Base-by-base conservation (phyloP, 495 filamentous ascomycete genomes). In the Penicillium canariense region DNA sequence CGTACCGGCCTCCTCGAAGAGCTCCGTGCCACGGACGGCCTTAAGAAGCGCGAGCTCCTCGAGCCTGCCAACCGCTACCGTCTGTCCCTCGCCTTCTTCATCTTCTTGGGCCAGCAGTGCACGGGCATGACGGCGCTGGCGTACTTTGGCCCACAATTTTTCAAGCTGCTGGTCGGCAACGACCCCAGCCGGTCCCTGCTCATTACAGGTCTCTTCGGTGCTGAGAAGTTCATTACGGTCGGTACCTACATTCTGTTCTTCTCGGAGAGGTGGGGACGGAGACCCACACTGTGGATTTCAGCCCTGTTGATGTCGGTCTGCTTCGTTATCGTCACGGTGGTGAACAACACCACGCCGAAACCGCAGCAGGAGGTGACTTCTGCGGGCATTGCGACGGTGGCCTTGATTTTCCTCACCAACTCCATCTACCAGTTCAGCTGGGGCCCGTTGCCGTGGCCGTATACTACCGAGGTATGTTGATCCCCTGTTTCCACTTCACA, bases 191-290 rank as follows among this genome's bases (percentile, higher is more conserved):
- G 70, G 23, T 67, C 60, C 18, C 65, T 68, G 23, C 59, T 83
- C 8, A 71, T 78, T 23, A 79, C 72, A 17, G 75, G 77, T 11
- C 72, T 82, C 26, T 81, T 80, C 44, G 75, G 75, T 20, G 72
- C 77, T 0, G 74, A 76, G 46, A 81, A 81, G 30, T 74, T 79
- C 28, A 52, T 78, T 15, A 70, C 68, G 1, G 72, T 75, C 45
- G 71, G 66, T 20, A 71, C 71, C 23, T 80, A 71, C 47, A 68
- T 77, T 4, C 64, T 78, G 48, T 75, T 81, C 55, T 75, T 80
- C 17, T 79, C 83, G 22, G 81, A 84, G 54, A 67, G 70, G 20
- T 68, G 79, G 58, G 82, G 82, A n/a, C 79, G 83, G 10, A 73
- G 79, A 31, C 75, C 70, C 20, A 73, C 80, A 3, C 68, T 85